A percentile compares a stretch with the other conserved stretches of the same genome.
Conservation (phyloP, 192 early-diverging fungal genomes). For the Lobosporangium transversale region DNA sequence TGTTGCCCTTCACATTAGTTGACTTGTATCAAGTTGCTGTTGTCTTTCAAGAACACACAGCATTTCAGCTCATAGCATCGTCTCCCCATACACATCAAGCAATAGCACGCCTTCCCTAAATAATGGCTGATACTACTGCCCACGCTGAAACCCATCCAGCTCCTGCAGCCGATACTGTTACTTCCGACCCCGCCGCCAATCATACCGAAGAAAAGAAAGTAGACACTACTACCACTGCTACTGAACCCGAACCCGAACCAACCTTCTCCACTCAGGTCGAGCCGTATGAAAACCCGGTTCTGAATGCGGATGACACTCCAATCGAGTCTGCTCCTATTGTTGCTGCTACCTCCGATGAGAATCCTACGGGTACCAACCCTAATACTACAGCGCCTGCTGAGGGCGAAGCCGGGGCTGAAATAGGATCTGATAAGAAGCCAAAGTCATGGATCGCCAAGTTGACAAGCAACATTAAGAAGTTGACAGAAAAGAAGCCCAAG, state of each 20-base stretch:
- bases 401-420: too few species aligned
- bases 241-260: conserved; percentile 19
- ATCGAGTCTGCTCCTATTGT: background rate
- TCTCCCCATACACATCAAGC: background rate
- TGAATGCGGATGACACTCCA: conserved; percentile 21
- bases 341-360: background rate
- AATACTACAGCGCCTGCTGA: conserved; percentile 16
- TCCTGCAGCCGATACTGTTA: conserved; percentile 1
- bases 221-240: background rate
- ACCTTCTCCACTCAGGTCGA: conserved; percentile 46
- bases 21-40: too few species aligned
- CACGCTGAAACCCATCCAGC: conserved; percentile 3
- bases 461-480: conserved; percentile 42
- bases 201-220: background rate
- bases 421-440: conserved; percentile 38
- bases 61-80: background rate
- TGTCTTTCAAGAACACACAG: background rate
- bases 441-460: conserved; percentile 49
- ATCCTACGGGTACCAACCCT: conserved; percentile 1
- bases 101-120: background rate
- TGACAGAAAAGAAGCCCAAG: conserved; percentile 49
- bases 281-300: conserved; percentile 30
- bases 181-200: background rate
- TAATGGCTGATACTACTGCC: conserved; percentile 25
- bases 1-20: background rate